A percentile compares a stretch with the other conserved stretches of the same genome.
Conservation (phyloP, 345 rosid species). For the Noccaea bulbosa region DNA sequence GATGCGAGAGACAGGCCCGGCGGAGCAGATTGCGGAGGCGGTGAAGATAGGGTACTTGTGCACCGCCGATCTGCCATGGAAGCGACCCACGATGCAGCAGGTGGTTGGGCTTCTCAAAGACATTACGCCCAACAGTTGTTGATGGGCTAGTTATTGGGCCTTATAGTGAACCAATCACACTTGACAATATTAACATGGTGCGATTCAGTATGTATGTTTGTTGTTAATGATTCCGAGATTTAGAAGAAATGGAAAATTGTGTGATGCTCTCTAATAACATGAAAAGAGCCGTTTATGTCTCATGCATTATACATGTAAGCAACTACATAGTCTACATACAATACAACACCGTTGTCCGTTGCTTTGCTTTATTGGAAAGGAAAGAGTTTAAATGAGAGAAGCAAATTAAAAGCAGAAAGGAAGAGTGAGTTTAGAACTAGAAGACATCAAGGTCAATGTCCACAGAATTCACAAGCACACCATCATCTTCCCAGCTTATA, state of each 20-base stretch:
- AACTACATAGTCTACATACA: background rate
- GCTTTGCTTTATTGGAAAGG: conserved; percentile 23
- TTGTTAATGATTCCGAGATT: conserved; percentile 5
- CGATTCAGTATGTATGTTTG: background rate
- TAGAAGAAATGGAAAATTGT: conserved; percentile 12
- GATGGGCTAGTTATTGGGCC: conserved; percentile 23
- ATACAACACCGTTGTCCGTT: conserved; percentile 26
- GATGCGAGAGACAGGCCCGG: conserved; percentile 54
- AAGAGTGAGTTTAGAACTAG: conserved; percentile 42
- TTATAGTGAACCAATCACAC: background rate
- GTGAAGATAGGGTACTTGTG: conserved; percentile 91
- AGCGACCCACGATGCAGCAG: conserved; percentile 94
- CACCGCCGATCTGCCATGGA: conserved; percentile 79
- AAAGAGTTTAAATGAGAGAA: conserved; percentile 26
- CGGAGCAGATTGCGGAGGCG: conserved; percentile 69
- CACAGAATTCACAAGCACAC: conserved; percentile 62
- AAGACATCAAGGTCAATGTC: conserved; percentile 73
- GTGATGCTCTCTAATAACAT: background rate
- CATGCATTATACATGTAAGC: conserved; percentile 1
- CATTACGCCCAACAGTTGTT: conserved; percentile 36
- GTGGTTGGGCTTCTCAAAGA: conserved; percentile 94
- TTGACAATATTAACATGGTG: conserved; percentile 24
- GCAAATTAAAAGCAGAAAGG: background rate
- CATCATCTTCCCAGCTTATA: conserved; percentile 81
- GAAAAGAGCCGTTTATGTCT: conserved; percentile 22